These are phyloP conservation scores for Fusarium lateritium DNA, from an alignment of 2,329 filamentous ascomycete species.

Conservation along the genomic window DNA sequence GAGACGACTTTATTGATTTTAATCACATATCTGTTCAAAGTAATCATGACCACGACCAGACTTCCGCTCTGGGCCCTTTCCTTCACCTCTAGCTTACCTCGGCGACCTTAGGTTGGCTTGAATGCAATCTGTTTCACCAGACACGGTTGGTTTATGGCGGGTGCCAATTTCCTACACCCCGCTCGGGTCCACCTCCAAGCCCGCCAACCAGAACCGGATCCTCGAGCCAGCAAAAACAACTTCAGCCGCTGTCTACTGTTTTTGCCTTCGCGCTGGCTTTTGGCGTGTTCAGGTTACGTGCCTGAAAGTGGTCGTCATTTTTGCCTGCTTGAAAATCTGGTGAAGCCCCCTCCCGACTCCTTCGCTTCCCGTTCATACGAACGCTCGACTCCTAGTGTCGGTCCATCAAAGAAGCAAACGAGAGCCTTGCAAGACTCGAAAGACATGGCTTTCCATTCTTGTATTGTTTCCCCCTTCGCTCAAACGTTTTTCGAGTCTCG, in stretches of 20 bases:
- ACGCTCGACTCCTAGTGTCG: constrained; percentile 45
- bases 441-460: constrained; percentile 28
- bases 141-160: constrained; percentile 36
- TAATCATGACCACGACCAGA: too few relatives aligned
- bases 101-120: constrained; percentile 35
- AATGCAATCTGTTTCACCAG: constrained; percentile 37
- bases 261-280: constrained; percentile 18
- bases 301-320: constrained; percentile 43
- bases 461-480: constrained; percentile 17
- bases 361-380: constrained; percentile 49
- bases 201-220: constrained; percentile 17
- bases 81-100: constrained; percentile 20
- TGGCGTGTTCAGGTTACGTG: constrained; percentile 39
- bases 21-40: too few relatives aligned
- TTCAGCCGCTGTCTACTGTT: constrained; percentile 10
- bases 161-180: constrained; percentile 44
- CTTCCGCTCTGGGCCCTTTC: background rate
- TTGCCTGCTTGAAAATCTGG: constrained; percentile 51
- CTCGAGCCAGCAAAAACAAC: constrained; percentile 13
- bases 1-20: too few relatives aligned
- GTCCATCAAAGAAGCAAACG: constrained; percentile 28
- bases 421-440: constrained; percentile 36
- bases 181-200: constrained; percentile 2
- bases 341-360: constrained; percentile 49
- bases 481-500: constrained; percentile 32